Evolutionary conservation across 768 basidiomycete genomes (phyloP), one percentile per base, ranked within the genome.

Genomic region (Thelephora aurantiotincta): DNA sequence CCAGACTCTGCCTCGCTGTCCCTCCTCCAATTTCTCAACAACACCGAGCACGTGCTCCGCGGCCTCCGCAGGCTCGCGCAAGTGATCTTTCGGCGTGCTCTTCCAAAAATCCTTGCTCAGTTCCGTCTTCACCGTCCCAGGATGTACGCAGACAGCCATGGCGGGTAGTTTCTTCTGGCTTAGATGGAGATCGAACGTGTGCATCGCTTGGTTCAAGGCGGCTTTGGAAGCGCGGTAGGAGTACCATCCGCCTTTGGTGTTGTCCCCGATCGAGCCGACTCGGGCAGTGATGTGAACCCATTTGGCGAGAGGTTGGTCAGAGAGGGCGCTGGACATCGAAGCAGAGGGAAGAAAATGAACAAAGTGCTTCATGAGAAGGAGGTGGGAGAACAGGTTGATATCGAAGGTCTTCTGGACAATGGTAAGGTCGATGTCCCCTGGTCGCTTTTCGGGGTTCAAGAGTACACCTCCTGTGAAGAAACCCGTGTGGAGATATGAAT

Each of bases 251-350:
- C 77, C 77, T 19, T 65, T 66, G 20, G 59, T 61, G 56, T 79
- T 80, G 54, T 80, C 77, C 16, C 68, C 65, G 47, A 78, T 69
- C 35, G 74, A 77, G 26, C 77, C 77, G 7, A 78, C 71, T 35
- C 75, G 73, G 14, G 76, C 77, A 11, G 74, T 71, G 48, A 78
- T 60, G 57, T 80, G 77, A 19, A 74, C 71, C 77, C 76, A 78
- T 54, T 74, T 77, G 19, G 75, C 59, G 2, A 67, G 69, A 7
- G 35, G 43, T 6, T 51, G 52, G 12, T 52, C 41, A 46, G 20
- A 57, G 7, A 43, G 18, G 1, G 16, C 45, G 13, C 6, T 18
- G 33, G 16, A 35, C 14, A 33, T 33, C 2, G 22, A 23, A 11
- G 62, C 46, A 5, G 57, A 50, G 5, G 75, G 77, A 37, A 79